Evolutionary conservation across 2,329 filamentous ascomycete genomes (phyloP), one percentile per base, ranked within the genome.

Genomic region (Torrubiellomyces zombiae): DNA sequence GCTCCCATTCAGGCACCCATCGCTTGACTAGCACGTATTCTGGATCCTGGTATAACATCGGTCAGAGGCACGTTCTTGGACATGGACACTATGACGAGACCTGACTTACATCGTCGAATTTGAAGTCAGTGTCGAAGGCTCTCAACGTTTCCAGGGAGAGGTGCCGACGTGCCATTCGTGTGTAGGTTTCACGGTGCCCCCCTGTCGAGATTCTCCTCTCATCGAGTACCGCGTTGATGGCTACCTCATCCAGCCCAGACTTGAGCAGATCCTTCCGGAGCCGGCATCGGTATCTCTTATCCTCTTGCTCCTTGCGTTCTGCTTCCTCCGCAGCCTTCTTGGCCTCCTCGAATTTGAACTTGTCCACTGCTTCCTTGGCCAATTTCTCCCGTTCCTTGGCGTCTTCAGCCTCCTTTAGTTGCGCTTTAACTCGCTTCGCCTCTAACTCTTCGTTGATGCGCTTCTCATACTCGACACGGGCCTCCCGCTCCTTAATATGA

Each of bases 11-110:
- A 4, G 68, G 65, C 25, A 83, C 69, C 68, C 69, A 79, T 28
- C 70, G 61, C 48, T 76, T 78, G 51, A 83, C 76, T 30, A 85
- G 49, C 28, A 83, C 56, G 37, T 69, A 83, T 23, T 76, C 69
- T 11, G 67, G 62, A 39, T 83, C 73, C 59, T 71, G 35, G n/a
- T 20, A 27, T 6, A 7, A 9, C 11, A 24, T 18, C 9, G 38
- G 42, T 47, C 51, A 69, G 35, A 23, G 21, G 16, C 9, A 24
- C 14, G n/a, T n/a, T n/a, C n/a, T n/a, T n/a, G n/a, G n/a, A n/a
- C n/a, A 9, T 17, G 10, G 26, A 11, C 15, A 21, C 23, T 13
- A 11, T 9, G n/a, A 3, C 6, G 16, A 16, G 14, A 11, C 10
- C 9, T 18, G 11, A 45, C 63, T 48, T 49, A 72, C 68, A 32